These are phyloP conservation scores for Salvia rosmarinus DNA, from an alignment of 257 asterid genomes.

Conservation along the genomic window DNA sequence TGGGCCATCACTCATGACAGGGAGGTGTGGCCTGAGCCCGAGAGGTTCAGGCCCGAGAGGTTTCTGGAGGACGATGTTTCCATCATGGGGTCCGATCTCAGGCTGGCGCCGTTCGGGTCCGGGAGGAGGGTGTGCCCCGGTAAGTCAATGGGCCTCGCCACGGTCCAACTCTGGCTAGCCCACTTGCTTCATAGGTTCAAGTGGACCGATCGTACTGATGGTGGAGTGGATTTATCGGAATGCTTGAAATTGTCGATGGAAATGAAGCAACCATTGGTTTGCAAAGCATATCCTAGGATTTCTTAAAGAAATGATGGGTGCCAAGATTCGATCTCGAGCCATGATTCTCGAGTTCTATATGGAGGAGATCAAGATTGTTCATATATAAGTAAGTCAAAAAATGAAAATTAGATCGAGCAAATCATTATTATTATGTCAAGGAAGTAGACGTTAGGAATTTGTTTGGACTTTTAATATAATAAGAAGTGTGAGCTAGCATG, in stretches of 20 bases:
- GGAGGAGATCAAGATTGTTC: constrained; percentile 30
- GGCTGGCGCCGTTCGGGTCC: constrained; percentile 74
- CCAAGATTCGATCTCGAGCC: constrained; percentile 32
- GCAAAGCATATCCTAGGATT: constrained; percentile 61
- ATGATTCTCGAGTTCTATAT: constrained; percentile 30
- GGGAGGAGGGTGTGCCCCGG: constrained; percentile 87
- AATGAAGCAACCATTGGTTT: constrained; percentile 62
- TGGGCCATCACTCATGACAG: constrained; percentile 77
- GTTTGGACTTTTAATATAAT: constrained; percentile 27
- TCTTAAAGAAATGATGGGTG: constrained; percentile 25
- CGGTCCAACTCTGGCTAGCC: constrained; percentile 71
- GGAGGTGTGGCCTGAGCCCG: constrained; percentile 60
- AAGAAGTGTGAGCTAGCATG: constrained; percentile 22
- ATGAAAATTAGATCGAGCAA: background rate
- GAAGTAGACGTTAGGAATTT: constrained; percentile 25
- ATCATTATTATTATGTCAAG: constrained; percentile 5
- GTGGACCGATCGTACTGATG: constrained; percentile 35
- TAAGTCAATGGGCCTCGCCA: constrained; percentile 58
- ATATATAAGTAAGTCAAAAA: constrained; percentile 11
- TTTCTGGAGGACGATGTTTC: constrained; percentile 53
- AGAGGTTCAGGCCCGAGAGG: constrained; percentile 59
- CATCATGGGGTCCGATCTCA: constrained; percentile 70
- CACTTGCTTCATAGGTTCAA: constrained; percentile 56
- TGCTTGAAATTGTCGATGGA: constrained; percentile 66
- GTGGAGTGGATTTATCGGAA: constrained; percentile 56